phyloP scores from a whole-genome alignment of 352 stramenopile genomes.

The Phytophthora uliginosa region DNA sequence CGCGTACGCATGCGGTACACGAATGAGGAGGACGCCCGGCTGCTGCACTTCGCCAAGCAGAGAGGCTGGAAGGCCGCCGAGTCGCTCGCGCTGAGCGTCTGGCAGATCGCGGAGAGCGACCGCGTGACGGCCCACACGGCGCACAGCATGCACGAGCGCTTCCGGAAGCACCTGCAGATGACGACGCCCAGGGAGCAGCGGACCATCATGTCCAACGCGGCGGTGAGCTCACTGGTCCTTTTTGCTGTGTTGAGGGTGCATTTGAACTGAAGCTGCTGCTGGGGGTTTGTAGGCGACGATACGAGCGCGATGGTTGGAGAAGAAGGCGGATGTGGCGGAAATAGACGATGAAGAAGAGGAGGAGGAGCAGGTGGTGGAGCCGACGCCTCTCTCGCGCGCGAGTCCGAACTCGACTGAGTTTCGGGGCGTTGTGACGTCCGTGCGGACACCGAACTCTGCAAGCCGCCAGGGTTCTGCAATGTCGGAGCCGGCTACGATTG shows the following conservation, averaged over 20 bases:
- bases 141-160: conserved; percentile 68
- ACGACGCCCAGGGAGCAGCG: conserved; percentile 50
- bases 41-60: conserved; percentile 57
- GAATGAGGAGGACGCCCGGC: conserved; percentile 50
- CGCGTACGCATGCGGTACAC: conserved; percentile 40
- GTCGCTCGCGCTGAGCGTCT: conserved; percentile 19
- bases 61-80: conserved; percentile 29
- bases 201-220: conserved; percentile 37
- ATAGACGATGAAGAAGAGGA: not conserved
- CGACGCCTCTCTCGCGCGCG: not conserved
- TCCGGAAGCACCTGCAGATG: conserved; percentile 49
- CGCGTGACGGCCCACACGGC: conserved; percentile 48
- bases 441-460: not conserved
- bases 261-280: not conserved
- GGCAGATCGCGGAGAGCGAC: conserved; percentile 19
- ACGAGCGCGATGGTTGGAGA: conserved; percentile 13
- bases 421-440: not conserved
- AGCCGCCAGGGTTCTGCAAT: not conserved
- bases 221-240: conserved; percentile 20
- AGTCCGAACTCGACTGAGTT: conserved; percentile 5
- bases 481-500: not conserved
- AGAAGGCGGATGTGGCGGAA: conserved; percentile 1
- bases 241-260: not conserved
- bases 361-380: not conserved
- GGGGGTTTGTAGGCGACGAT: conserved; percentile 5